Base-by-base conservation (phyloP, 495 filamentous ascomycete genomes). In the Aspergillus mulundensis region DNA sequence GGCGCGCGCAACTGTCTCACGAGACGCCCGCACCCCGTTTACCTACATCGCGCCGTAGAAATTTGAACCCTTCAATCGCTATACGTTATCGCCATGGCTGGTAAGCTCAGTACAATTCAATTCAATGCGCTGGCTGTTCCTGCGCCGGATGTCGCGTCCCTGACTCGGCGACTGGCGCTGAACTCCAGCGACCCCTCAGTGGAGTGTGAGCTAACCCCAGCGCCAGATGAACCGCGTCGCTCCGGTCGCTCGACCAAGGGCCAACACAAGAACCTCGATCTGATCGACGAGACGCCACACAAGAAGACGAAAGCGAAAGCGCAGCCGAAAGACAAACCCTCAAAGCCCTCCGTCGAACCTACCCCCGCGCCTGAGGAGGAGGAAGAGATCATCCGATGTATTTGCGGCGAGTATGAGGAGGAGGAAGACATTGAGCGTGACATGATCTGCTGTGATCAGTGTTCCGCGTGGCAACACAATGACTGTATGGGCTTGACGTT, bases 161-260 rank as follows among this genome's bases (percentile, higher is more conserved):
- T 51, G 59, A 42, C 24, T 46, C 43, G 61, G 40, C 47, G 50
- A 50, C 34, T 50, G 38, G 52, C 43, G 24, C 32, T 46, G 52
- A 47, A 32, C 39, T 41, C 25, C 42, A 40, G 46, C 18, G 2
- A 36, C 12, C 34, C 32, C 18, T 36, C 15, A 43, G 14, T 57
- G 44, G 54, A 63, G 44, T 58, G 43, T 25, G 54, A 53, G 68
- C 76, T 78, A 71, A 78, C 66, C 32, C 23, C 62, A 28, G 43
- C 50, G 54, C 36, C 75, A 88, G 88, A 89, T 50, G 92, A 96
- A 80, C 87, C 91, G 54, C 86, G 94, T 72, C 87, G 95, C 66
- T 97, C 94, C 15, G 91, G 91, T 47, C 87, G 94, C 60, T 89
- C 92, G 60, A 98, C 93, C 43, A 97, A 97, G 67, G 94, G 94